Evolutionary conservation across 192 early-diverging fungal species (phyloP).

Genomic region (Mortierella hygrophila): DNA sequence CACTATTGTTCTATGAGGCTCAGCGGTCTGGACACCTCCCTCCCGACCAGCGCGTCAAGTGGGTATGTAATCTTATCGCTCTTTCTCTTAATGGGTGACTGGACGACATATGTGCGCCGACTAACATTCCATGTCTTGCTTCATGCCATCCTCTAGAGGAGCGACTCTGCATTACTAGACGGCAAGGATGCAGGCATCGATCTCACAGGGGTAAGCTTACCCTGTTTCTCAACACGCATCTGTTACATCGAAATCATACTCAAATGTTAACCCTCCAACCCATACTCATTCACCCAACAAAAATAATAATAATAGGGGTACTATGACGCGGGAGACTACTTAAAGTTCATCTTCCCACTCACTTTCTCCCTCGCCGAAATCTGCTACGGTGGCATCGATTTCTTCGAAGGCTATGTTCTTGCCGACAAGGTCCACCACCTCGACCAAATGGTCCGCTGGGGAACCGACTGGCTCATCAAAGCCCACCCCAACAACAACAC

Average conservation of each 20-base stretch:
- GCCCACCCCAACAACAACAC: slow-evolving; percentile 63
- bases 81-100: not conserved
- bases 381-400: slow-evolving; percentile 67
- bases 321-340: slow-evolving; percentile 66
- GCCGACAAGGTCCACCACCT: slow-evolving; percentile 59
- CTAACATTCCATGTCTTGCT: not conserved
- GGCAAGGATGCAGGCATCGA: slow-evolving; percentile 56
- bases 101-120: too few relatives aligned
- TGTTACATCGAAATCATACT: not conserved
- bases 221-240: not conserved
- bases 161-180: slow-evolving; percentile 56
- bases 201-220: slow-evolving; percentile 43
- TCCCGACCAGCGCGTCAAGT: slow-evolving; percentile 60
- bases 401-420: slow-evolving; percentile 62
- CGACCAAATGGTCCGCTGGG: slow-evolving; percentile 64
- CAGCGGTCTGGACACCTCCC: slow-evolving; percentile 63
- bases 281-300: not conserved
- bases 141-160: slow-evolving; percentile 19
- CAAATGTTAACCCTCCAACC: too few relatives aligned
- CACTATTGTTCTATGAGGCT: slow-evolving; percentile 69
- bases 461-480: slow-evolving; percentile 70
- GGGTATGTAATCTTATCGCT: slow-evolving; percentile 28
- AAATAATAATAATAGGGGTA: slow-evolving; percentile 32
- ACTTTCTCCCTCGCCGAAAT: slow-evolving; percentile 59
- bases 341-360: slow-evolving; percentile 69